These are phyloP conservation scores for Trypanosoma lewisi DNA, from an alignment of 208 protist genomes.

Conservation along the genomic window DNA sequence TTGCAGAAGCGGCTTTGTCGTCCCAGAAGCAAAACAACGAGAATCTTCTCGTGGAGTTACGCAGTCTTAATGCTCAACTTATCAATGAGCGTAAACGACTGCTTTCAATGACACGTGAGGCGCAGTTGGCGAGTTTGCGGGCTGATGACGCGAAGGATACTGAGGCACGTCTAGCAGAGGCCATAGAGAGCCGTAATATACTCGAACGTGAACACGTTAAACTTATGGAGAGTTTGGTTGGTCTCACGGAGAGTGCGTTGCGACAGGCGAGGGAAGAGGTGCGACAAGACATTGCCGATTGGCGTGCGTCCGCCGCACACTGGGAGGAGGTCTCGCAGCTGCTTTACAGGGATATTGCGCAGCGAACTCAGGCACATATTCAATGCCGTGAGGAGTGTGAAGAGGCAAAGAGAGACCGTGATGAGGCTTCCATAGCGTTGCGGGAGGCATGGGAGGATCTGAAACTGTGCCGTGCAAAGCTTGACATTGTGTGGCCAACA, in stretches of 20 bases:
- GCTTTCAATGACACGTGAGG: slow-evolving; percentile 55
- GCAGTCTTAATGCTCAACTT: slow-evolving; percentile 70
- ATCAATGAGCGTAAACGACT: slow-evolving; percentile 78
- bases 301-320: slow-evolving; percentile 53
- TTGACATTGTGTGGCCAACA: slow-evolving; percentile 82
- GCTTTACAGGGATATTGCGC: slow-evolving; percentile 83
- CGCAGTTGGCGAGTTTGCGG: slow-evolving; percentile 40
- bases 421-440: slow-evolving; percentile 47
- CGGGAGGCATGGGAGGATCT: slow-evolving; percentile 41
- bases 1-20: slow-evolving; percentile 68
- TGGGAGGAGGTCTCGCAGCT: slow-evolving; percentile 87
- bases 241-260: slow-evolving; percentile 64
- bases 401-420: slow-evolving; percentile 71
- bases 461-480: slow-evolving; percentile 60
- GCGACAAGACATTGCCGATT: slow-evolving; percentile 60
- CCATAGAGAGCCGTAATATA: slow-evolving; percentile 36
- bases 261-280: slow-evolving; percentile 65
- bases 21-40: slow-evolving; percentile 86
- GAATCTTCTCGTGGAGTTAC: slow-evolving; percentile 79
- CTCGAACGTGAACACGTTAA: slow-evolving; percentile 73
- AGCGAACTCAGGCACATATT: slow-evolving; percentile 72
- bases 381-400: slow-evolving; percentile 84
- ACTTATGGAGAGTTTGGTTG: slow-evolving; percentile 79
- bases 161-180: slow-evolving; percentile 42
- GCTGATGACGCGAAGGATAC: slow-evolving; percentile 41